A percentile compares a stretch with the other conserved stretches of the same genome.
Conservation (phyloP, 2,329 filamentous ascomycete genomes). For the Dendrostoma leiphaemia region DNA sequence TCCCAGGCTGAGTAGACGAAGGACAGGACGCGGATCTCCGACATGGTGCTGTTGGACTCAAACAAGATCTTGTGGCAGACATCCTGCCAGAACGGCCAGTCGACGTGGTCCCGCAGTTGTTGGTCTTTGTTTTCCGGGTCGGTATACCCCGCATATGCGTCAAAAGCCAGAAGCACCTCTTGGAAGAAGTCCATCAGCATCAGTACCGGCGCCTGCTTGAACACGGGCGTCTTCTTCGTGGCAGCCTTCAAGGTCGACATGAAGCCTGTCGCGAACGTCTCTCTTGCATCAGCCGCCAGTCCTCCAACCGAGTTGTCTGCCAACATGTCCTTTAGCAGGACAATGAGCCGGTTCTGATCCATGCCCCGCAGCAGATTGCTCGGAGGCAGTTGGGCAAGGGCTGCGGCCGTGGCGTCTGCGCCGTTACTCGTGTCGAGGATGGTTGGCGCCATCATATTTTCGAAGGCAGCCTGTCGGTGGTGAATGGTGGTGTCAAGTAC, state of each 20-base stretch:
- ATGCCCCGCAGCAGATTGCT: slow-evolving; percentile 73
- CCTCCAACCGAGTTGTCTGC: slow-evolving; percentile 40
- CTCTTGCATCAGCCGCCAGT: slow-evolving; percentile 44
- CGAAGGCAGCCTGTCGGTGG: slow-evolving; percentile 65
- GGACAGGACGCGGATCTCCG: slow-evolving; percentile 79
- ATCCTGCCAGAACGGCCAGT: slow-evolving; percentile 84
- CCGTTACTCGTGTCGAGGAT: slow-evolving; percentile 45
- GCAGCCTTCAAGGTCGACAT: slow-evolving; percentile 70
- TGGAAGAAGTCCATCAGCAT: slow-evolving; percentile 90
- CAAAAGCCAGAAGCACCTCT: slow-evolving; percentile 68
- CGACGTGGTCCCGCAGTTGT: slow-evolving; percentile 46
- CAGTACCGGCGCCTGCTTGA: slow-evolving; percentile 80
- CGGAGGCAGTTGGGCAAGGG: slow-evolving; percentile 60
- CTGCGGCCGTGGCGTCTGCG: slow-evolving; percentile 64
- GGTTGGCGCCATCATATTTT: slow-evolving; percentile 41
- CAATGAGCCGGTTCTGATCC: slow-evolving; percentile 84
- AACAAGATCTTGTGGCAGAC: slow-evolving; percentile 73
- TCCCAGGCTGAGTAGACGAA: slow-evolving; percentile 82
- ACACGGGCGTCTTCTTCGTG: slow-evolving; percentile 73
- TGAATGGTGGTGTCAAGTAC: slow-evolving; percentile 83
- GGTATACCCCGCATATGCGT: slow-evolving; percentile 42
- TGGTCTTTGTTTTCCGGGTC: slow-evolving; percentile 1
- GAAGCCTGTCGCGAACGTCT: slow-evolving; percentile 76
- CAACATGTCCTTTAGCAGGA: slow-evolving; percentile 78
- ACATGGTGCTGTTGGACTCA: slow-evolving; percentile 82